A percentile compares a stretch with the other conserved stretches of the same genome.
phyloP scores from a whole-genome alignment of 495 filamentous ascomycete genomes.

The Corynascus novoguineensis region DNA sequence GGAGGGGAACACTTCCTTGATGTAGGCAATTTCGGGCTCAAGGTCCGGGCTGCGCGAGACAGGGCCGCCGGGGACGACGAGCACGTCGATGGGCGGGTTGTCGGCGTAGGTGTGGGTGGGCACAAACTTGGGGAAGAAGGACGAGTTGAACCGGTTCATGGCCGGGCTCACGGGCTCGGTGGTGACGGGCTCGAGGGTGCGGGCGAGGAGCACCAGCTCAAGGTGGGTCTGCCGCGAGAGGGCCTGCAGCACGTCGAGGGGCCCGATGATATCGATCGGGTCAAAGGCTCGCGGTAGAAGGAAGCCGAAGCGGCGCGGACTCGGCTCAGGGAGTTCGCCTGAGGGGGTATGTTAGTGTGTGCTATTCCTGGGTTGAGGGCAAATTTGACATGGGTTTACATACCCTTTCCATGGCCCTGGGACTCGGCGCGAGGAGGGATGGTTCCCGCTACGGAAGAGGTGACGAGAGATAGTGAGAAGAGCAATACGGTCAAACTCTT shows the following conservation, averaged over 20 bases:
- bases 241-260: slow-evolving; percentile 51
- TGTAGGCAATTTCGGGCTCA: slow-evolving; percentile 33
- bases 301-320: slow-evolving; percentile 17
- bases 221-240: slow-evolving; percentile 36
- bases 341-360: not conserved
- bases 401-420: not conserved
- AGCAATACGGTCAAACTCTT: not conserved
- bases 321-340: not conserved
- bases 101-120: slow-evolving; percentile 50
- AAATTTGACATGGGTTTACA: not conserved
- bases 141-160: slow-evolving; percentile 19
- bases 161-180: slow-evolving; percentile 26
- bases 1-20: slow-evolving; percentile 32
- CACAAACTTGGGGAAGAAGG: slow-evolving; percentile 36
- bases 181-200: slow-evolving; percentile 41
- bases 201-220: slow-evolving; percentile 40
- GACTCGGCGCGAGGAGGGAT: not conserved
- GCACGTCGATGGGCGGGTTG: slow-evolving; percentile 41
- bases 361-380: not conserved
- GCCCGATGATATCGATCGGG: slow-evolving; percentile 47
- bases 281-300: slow-evolving; percentile 28
- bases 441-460: not conserved
- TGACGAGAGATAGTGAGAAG: not conserved
- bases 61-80: slow-evolving; percentile 53
- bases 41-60: slow-evolving; percentile 36